Conservation (phyloP, 2,329 filamentous ascomycete genomes). For the Immersiporthe knoxdaviesiana region DNA sequence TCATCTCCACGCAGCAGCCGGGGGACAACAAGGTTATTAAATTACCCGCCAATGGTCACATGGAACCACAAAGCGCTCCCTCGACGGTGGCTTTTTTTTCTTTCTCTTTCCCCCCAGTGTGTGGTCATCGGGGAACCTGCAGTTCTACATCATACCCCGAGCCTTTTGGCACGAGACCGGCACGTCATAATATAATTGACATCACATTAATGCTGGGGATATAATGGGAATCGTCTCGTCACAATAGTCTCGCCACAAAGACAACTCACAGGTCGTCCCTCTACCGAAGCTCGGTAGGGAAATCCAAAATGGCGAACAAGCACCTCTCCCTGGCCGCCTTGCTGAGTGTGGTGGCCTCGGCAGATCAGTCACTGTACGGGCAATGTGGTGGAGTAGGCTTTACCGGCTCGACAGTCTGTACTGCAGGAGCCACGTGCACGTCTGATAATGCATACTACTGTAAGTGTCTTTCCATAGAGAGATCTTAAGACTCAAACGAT, state of each 20-base stretch:
- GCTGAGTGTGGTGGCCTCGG: conserved; percentile 10
- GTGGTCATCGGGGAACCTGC: conserved; percentile 2
- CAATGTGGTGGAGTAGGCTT: conserved; percentile 27
- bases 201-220: too few species aligned
- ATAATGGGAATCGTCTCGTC: background rate
- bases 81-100: background rate
- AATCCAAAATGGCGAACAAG: conserved; percentile 11
- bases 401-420: conserved; percentile 23
- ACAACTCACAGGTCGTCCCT: background rate
- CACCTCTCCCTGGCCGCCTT: conserved; percentile 4
- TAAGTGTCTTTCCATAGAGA: background rate
- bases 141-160: conserved; percentile 1
- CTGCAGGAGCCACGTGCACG: conserved; percentile 16
- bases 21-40: conserved; percentile 4
- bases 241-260: background rate
- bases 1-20: conserved; percentile 6
- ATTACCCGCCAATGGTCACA: conserved; percentile 25
- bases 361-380: conserved; percentile 31
- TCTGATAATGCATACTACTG: conserved; percentile 26
- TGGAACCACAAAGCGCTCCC: background rate
- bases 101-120: too few species aligned
- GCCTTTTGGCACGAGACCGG: background rate
- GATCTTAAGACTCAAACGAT: too few species aligned
- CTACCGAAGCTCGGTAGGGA: background rate
- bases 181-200: background rate